Base-by-base conservation (phyloP, 2,329 filamentous ascomycete genomes). In the Fusarium incarnatum region DNA sequence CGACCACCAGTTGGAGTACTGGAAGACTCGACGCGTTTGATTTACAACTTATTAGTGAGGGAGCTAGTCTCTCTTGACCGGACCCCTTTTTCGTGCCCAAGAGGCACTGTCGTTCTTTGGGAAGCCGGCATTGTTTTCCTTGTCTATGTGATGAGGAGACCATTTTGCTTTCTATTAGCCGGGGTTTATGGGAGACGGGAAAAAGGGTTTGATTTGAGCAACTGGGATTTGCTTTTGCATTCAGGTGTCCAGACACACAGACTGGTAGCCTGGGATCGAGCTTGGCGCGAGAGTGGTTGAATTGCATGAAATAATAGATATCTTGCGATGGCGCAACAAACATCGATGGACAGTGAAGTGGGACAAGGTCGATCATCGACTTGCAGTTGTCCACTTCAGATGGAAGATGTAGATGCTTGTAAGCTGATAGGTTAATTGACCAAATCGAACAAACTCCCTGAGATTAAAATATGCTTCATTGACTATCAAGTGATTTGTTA, bases 171-270 rank as follows among this genome's bases (percentile, higher is more conserved):
- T 74, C 71, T 62, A 56, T 63, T 63, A 66, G 71, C 64, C 50
- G 50, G 64, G 68, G 73, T 72, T 72, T 70, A 64, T 68, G 61
- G 70, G 58, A 56, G 56, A 52, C 52, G 60, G 59, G 61, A 48
- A 75, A 75, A 75, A 72, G 60, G 68, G 59, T 67, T 75, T 75
- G 71, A 71, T 74, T 74, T 75, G 63, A 70, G 64, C 64, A 63
- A 70, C 68, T 73, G 65, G 67, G 60, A 70, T 54, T 70, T 71
- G 64, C 68, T 71, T 71, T 71, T 71, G 56, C 68, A 61, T 57
- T 34, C 58, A 28, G 64, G 68, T 18, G 41, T 50, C 60, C 53
- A 59, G 52, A 58, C 37, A 56, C 45, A 71, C 54, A 65, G 47
- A 55, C 52, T 62, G 50, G 60, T 40, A 58, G 56, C 53, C 64